Conservation (phyloP, 352 stramenopile genomes). For the Globisporangium takayamanum region DNA sequence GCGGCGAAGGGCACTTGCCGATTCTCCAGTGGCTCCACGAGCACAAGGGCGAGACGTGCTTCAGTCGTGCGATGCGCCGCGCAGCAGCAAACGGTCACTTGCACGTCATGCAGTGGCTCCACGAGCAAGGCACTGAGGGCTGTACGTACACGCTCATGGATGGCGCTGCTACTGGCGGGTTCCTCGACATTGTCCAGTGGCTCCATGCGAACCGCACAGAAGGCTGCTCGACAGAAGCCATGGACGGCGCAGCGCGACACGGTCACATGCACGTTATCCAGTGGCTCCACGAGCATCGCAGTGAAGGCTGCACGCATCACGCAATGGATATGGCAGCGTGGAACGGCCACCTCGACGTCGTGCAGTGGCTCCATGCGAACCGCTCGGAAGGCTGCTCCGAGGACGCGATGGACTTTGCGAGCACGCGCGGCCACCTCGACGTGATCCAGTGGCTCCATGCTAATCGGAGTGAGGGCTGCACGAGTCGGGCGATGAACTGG, state of each 20-base stretch:
- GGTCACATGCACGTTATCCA: conserved; percentile 17
- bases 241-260: conserved; percentile 9
- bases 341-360: conserved; percentile 38
- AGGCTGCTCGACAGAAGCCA: conserved; percentile 9
- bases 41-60: conserved; percentile 13
- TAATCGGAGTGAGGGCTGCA: conserved; percentile 14
- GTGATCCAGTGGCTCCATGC: conserved; percentile 17
- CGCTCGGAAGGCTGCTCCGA: conserved; percentile 52
- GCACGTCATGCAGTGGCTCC: conserved; percentile 19
- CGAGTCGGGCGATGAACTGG: conserved; percentile 18
- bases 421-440: conserved; percentile 11
- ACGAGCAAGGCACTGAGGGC: conserved; percentile 14
- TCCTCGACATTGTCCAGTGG: conserved; percentile 17
- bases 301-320: conserved; percentile 20
- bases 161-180: conserved; percentile 8
- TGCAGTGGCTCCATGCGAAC: conserved; percentile 55
- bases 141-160: conserved; percentile 20
- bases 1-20: conserved; percentile 15
- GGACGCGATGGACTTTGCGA: conserved; percentile 44
- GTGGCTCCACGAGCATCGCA: conserved; percentile 31
- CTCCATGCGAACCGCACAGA: conserved; percentile 9
- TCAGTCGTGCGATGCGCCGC: conserved; percentile 10
- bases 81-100: conserved; percentile 18
- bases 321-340: conserved; percentile 13
- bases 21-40: conserved; percentile 23